Conservation (phyloP, 305 asterid genomes). For the Solanum hybrid region DNA sequence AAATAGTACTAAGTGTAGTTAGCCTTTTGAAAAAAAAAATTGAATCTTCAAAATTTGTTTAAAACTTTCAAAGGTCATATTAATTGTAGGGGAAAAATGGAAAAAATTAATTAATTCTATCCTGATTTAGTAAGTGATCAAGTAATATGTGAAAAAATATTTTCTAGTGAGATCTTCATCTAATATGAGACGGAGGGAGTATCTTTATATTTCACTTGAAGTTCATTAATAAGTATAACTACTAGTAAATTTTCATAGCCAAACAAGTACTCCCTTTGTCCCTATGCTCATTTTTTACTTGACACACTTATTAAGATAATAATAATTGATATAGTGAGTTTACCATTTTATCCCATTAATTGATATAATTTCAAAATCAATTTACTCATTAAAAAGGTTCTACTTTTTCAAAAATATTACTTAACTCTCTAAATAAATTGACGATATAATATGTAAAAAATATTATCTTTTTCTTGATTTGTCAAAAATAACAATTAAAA, state of each 20-base stretch:
- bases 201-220: neutral
- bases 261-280: neutral
- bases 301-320: neutral
- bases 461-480: no score
- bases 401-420: no score
- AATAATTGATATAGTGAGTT: no score
- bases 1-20: neutral
- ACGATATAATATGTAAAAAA: no score
- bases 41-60: no score
- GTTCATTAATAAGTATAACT: no score
- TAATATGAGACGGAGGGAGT: neutral
- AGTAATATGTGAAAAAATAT: neutral
- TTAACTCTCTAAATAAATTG: no score
- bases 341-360: no score
- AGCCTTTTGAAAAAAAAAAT: neutral
- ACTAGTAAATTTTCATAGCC: neutral
- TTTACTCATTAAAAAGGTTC: no score
- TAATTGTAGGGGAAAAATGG: rapidly evolving
- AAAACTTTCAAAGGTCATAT: neutral
- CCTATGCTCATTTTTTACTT: neutral
- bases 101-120: no score
- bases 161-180: neutral
- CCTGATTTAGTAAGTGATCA: no score
- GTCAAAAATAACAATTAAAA: neutral
- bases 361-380: no score